Base-by-base conservation (phyloP, 176 grass and related monocot genomes). In the Juncus effusus region DNA sequence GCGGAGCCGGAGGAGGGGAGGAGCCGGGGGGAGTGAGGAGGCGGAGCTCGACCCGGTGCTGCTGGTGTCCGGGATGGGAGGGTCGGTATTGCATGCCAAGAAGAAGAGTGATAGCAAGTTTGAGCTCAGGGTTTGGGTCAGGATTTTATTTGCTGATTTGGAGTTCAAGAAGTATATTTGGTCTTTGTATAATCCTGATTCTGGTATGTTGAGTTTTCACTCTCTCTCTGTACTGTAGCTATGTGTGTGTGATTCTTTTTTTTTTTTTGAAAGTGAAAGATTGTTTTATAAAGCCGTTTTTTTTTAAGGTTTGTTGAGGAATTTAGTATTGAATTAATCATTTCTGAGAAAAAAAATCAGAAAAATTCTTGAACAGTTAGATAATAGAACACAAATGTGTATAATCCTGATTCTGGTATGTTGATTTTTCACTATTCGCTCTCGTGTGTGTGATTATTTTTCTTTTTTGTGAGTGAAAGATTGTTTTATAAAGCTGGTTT, bases 91-190 rank as follows among this genome's bases (percentile, higher is more conserved):
- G 80, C 60, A 96, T 69, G 93, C 88, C 59, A 84, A 81, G 75
- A 81, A 75, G 50, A 68, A 82, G 77, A 91, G 83, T 57, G 40
- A 74, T 67, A 49, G 69, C 63, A 79, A 76, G 69, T 68, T 76
- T 61, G 63, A 78, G 57, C 56, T 89, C 68, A 70, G 85, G 13
- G 93, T 81, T 11, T 96, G 88, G 93, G 88, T 96, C 54, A 81
- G 93, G 77, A 72, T 91, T 78, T 75, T 96, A 65, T 73, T 84
- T 44, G 93, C 93, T 66, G 81, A 91, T 81, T 15, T 10, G 47
- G 71, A 96, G 71, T 96, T 96, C 85, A 91, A 81, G 71, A 96
- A 96, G 77, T 96, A 91, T 73, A 69, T 89, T 62, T 96, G 93
- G 93, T 79, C 82, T 70, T 75, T 71, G 58, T 96, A 96, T 74